phyloP scores from a whole-genome alignment of 495 filamentous ascomycete species.

The Cladorrhinum samala region DNA sequence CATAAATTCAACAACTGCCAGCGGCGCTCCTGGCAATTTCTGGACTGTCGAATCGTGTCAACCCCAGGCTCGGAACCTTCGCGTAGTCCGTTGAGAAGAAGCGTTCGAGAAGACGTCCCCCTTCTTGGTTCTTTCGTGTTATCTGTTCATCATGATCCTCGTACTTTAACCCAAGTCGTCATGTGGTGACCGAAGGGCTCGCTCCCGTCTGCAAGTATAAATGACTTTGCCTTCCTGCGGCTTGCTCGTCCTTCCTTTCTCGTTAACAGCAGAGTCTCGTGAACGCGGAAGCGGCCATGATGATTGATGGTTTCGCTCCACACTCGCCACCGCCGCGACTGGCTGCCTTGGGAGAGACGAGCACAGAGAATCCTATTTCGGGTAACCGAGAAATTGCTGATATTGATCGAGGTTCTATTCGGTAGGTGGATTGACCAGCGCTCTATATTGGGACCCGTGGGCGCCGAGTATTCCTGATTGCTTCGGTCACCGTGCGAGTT shows the following conservation, averaged over 20 bases:
- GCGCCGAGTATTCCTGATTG: too few species aligned
- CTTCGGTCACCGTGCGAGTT: too few species aligned
- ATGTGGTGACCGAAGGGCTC: constrained; percentile 7
- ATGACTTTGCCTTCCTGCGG: not conserved
- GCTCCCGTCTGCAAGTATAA: constrained; percentile 5
- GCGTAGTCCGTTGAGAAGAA: constrained; percentile 9
- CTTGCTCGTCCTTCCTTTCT: constrained; percentile 12
- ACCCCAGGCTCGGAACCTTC: constrained; percentile 15
- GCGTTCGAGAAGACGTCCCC: constrained; percentile 21
- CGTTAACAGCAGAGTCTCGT: constrained; percentile 12
- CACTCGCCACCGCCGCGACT: constrained; percentile 13
- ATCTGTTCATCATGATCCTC: constrained; percentile 1
- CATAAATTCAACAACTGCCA: constrained; percentile 28
- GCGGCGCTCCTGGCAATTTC: constrained; percentile 26
- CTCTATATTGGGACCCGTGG: constrained; percentile 17
- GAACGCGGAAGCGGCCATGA: not conserved
- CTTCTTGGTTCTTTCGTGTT: not conserved
- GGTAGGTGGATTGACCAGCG: constrained; percentile 11
- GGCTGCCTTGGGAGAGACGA: constrained; percentile 1
- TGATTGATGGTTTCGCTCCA: constrained; percentile 5
- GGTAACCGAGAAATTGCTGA: constrained; percentile 22
- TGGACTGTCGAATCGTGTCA: constrained; percentile 13
- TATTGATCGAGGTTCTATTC: constrained; percentile 12
- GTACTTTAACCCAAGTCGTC: too few species aligned
- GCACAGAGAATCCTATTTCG: constrained; percentile 20